Percentiles rank a stretch among this genome's conserved stretches.
phyloP scores from a whole-genome alignment of 1,139 yeast genomes.

The Trichomonascaceae sp. region DNA sequence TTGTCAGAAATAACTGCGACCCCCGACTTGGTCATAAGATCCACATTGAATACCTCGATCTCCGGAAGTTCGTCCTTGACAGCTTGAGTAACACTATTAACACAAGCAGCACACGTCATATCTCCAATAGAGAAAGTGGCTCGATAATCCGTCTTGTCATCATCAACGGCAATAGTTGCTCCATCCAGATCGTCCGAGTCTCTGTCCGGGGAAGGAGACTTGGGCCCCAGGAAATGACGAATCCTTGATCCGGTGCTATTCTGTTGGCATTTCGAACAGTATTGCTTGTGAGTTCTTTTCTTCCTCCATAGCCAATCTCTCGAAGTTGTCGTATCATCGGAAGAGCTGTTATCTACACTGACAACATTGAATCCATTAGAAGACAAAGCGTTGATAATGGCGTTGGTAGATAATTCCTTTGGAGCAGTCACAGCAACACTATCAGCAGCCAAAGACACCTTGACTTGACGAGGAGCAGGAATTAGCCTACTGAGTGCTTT shows the following conservation, averaged over 20 bases:
- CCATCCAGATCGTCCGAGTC: background rate
- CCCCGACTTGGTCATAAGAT: slow-evolving; percentile 31
- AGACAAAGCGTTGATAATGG: slow-evolving; percentile 18
- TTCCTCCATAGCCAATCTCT: slow-evolving; percentile 7
- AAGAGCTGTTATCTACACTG: slow-evolving; percentile 17
- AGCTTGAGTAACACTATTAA: slow-evolving; percentile 41
- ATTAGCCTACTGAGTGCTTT: slow-evolving; percentile 23
- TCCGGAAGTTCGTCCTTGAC: slow-evolving; percentile 37
- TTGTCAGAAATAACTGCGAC: slow-evolving; percentile 37
- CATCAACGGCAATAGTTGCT: slow-evolving; percentile 5
- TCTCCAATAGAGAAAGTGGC: slow-evolving; percentile 57
- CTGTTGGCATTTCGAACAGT: slow-evolving; percentile 20
- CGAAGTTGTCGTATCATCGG: slow-evolving; percentile 2
- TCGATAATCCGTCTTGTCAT: slow-evolving; percentile 30
- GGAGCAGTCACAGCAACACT: slow-evolving; percentile 22
- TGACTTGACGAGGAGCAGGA: slow-evolving; percentile 21
- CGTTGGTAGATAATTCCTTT: slow-evolving; percentile 15
- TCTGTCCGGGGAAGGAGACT: background rate
- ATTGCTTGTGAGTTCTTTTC: slow-evolving; percentile 2
- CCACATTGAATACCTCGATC: slow-evolving; percentile 31
- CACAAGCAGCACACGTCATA: slow-evolving; percentile 63
- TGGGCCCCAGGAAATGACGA: background rate
- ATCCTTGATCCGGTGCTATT: slow-evolving; percentile 3
- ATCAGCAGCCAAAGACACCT: slow-evolving; percentile 29
- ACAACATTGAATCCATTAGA: slow-evolving; percentile 32